Conservation (phyloP, 164 flowering plant genomes). For the Houttuynia cordata region DNA sequence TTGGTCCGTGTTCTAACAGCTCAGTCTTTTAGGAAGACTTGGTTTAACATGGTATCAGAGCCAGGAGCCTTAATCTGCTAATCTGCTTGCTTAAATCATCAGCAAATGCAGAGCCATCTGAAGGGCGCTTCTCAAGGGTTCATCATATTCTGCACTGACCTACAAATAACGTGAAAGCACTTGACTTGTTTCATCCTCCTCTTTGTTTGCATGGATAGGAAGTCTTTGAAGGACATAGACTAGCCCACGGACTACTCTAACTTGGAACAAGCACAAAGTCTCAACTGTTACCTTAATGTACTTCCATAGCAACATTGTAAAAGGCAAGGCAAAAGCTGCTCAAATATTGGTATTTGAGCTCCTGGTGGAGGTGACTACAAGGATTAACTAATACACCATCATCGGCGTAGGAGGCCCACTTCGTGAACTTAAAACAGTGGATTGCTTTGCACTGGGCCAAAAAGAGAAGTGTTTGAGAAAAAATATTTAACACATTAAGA, state of each 20-base stretch:
- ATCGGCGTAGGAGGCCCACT: slow-evolving; percentile 89
- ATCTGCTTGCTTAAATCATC: slow-evolving; percentile 84
- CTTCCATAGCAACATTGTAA: slow-evolving; percentile 93
- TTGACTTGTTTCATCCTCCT: slow-evolving; percentile 97
- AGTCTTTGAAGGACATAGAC: slow-evolving; percentile 88
- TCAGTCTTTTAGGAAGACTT: too few species aligned
- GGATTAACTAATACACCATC: slow-evolving; percentile 90
- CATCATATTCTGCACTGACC: slow-evolving; percentile 99
- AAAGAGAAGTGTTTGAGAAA: slow-evolving; percentile 80
- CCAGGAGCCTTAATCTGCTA: too few species aligned
- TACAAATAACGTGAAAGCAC: slow-evolving; percentile 43
- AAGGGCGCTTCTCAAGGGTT: slow-evolving; percentile 68
- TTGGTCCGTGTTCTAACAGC: too few species aligned
- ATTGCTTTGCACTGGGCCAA: slow-evolving; percentile 81
- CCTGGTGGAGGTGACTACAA: slow-evolving; percentile 88
- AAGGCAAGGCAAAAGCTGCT: slow-evolving; percentile 91
- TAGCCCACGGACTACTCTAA: slow-evolving; percentile 70
- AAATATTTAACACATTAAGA: slow-evolving; percentile 61
- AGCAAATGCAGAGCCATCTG: slow-evolving; percentile 56
- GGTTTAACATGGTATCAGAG: too few species aligned
- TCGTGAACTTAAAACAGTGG: slow-evolving; percentile 54
- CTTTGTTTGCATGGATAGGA: slow-evolving; percentile 89
- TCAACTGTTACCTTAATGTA: slow-evolving; percentile 91
- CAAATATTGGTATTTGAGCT: slow-evolving; percentile 84
- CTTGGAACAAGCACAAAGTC: slow-evolving; percentile 73